Evolutionary conservation across 257 asterid genomes (phyloP).

Genomic region (Osmanthus fragrans): DNA sequence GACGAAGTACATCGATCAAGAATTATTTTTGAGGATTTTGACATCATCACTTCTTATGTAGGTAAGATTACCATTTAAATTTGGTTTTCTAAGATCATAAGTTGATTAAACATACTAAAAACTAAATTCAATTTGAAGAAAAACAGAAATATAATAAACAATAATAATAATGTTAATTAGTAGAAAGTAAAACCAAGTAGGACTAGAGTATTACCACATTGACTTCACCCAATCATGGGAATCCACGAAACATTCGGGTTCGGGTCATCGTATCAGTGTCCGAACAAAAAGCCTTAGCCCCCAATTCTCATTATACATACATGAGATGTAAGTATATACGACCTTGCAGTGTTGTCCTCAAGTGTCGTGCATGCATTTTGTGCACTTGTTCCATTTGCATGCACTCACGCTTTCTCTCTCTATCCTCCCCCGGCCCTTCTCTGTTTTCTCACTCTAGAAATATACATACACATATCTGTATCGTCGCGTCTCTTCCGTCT

Average conservation of each 20-base stretch:
- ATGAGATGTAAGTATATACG: not conserved
- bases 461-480: not conserved
- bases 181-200: not conserved
- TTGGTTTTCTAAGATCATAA: too few relatives aligned
- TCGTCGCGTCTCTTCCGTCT: not conserved
- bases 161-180: not conserved
- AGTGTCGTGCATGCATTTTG: conserved; percentile 14
- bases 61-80: not conserved
- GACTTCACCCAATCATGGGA: not conserved
- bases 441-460: conserved; percentile 2
- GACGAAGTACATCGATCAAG: too few relatives aligned
- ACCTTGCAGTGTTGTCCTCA: not conserved
- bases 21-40: too few relatives aligned
- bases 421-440: not conserved
- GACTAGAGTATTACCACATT: not conserved
- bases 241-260: not conserved
- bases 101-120: too few relatives aligned
- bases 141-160: not conserved
- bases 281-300: not conserved
- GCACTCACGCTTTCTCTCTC: conserved; percentile 4
- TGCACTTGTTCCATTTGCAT: conserved; percentile 14
- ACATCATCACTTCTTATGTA: not conserved
- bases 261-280: not conserved
- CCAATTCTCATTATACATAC: not conserved
- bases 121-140: not conserved